Conservation (phyloP, 495 filamentous ascomycete species). For the Amorphotheca resinae region DNA sequence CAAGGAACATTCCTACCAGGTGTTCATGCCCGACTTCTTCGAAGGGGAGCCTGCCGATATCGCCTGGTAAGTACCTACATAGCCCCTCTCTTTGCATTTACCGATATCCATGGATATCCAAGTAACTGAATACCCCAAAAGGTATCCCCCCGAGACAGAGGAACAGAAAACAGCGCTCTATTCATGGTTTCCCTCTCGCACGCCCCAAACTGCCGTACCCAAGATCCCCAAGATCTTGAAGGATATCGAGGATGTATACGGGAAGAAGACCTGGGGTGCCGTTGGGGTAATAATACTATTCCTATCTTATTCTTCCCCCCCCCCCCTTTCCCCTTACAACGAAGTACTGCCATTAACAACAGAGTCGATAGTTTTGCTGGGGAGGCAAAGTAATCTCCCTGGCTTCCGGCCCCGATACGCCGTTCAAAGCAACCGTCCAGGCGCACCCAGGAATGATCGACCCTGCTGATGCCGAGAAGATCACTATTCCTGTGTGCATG, state of each 20-base stretch:
- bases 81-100: background rate
- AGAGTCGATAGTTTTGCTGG: conserved; percentile 54
- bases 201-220: conserved; percentile 45
- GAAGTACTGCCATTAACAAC: background rate
- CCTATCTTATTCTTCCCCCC: background rate
- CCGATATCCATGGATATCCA: background rate
- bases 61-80: conserved; percentile 28
- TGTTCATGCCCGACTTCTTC: conserved; percentile 63
- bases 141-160: conserved; percentile 64
- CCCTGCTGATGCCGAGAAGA: conserved; percentile 51
- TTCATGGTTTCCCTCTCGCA: conserved; percentile 59
- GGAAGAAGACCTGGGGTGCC: conserved; percentile 58
- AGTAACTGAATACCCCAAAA: background rate
- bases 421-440: conserved; percentile 56
- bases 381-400: conserved; percentile 59
- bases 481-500: conserved; percentile 50
- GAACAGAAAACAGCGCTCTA: conserved; percentile 66
- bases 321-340: background rate
- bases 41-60: conserved; percentile 41
- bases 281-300: conserved; percentile 63
- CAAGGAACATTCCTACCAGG: conserved; percentile 42
- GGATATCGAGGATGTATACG: conserved; percentile 39
- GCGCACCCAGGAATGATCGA: conserved; percentile 86
- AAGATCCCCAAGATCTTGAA: conserved; percentile 53
- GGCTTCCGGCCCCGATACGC: conserved; percentile 42